Percentiles rank a stretch among this genome's conserved stretches.
These are phyloP conservation scores for Carnegiea gigantea DNA, from an alignment of 179 eudicot species.

Conservation along the genomic window DNA sequence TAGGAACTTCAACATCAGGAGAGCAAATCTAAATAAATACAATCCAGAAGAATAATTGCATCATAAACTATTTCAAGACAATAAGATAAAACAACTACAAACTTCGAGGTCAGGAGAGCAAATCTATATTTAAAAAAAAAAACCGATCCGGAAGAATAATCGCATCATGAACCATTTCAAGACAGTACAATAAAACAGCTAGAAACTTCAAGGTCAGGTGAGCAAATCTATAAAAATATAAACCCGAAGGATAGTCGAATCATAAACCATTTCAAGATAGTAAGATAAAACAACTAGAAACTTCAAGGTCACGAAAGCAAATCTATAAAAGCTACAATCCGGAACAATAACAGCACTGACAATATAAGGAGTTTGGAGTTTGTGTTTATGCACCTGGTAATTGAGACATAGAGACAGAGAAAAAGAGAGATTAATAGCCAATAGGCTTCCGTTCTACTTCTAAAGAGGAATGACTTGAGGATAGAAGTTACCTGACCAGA, in stretches of 20 bases:
- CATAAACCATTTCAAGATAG: neutral
- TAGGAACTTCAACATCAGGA: neutral
- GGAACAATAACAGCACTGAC: neutral
- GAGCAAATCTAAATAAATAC: neutral
- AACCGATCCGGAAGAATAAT: neutral
- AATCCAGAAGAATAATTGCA: neutral
- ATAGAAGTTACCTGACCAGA: slow-evolving; percentile 63
- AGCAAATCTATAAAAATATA: neutral
- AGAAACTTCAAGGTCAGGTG: neutral
- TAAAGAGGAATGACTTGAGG: slow-evolving; percentile 2
- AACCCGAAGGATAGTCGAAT: too few species aligned
- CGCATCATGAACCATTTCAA: neutral
- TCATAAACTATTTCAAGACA: slow-evolving; percentile 2
- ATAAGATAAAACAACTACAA: neutral
- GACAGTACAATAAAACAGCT: neutral
- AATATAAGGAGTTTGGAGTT: neutral
- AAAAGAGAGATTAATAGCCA: neutral
- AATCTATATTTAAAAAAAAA: too few species aligned
- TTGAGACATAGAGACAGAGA: neutral
- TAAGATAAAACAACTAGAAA: neutral
- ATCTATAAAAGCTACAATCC: neutral
- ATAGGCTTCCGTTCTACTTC: neutral
- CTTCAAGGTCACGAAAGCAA: neutral
- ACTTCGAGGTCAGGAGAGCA: neutral
- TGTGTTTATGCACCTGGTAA: neutral